Percentiles rank a stretch among this genome's conserved stretches.
phyloP scores from a whole-genome alignment of 2,329 filamentous ascomycete genomes.

The Boeremia exigua region DNA sequence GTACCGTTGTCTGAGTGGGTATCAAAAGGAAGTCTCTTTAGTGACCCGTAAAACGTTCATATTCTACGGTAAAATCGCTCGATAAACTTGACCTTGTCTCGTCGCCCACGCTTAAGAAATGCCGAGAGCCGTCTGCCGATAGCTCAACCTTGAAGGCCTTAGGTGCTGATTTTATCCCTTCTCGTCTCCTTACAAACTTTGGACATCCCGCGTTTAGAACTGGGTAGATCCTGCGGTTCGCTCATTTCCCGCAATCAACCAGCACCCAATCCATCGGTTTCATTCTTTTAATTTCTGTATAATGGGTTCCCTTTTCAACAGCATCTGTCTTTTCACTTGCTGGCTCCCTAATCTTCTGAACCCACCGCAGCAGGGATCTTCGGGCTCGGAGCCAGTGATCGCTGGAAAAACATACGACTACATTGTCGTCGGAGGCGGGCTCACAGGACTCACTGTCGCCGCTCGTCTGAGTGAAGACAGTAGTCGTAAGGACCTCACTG shows the following conservation, averaged over 20 bases:
- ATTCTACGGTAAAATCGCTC: neutral
- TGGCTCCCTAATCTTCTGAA: slow-evolving; percentile 21
- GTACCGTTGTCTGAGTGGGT: neutral
- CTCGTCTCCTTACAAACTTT: slow-evolving; percentile 8
- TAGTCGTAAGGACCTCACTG: slow-evolving; percentile 16
- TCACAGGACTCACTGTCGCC: slow-evolving; percentile 39
- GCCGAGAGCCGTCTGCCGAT: slow-evolving; percentile 1
- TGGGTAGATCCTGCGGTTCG: slow-evolving; percentile 6
- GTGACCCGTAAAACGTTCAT: slow-evolving; percentile 4
- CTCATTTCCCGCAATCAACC: slow-evolving; percentile 8
- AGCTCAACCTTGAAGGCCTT: slow-evolving; percentile 1
- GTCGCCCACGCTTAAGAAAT: neutral
- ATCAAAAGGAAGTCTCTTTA: slow-evolving; percentile 4
- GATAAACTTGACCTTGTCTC: neutral
- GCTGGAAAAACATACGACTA: slow-evolving; percentile 38
- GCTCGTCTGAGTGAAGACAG: slow-evolving; percentile 39
- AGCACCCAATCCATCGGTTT: neutral
- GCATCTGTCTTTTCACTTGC: slow-evolving; percentile 23
- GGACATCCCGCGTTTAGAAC: neutral
- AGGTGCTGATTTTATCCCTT: neutral
- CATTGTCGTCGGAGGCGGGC: slow-evolving; percentile 40
- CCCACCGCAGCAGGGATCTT: neutral
- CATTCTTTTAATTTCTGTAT: slow-evolving; percentile 3
- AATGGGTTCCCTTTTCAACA: slow-evolving; percentile 20
- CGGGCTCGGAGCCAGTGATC: slow-evolving; percentile 19